phyloP scores from a whole-genome alignment of 805 yeast genomes.

The Phaffomyces antillensis region DNA sequence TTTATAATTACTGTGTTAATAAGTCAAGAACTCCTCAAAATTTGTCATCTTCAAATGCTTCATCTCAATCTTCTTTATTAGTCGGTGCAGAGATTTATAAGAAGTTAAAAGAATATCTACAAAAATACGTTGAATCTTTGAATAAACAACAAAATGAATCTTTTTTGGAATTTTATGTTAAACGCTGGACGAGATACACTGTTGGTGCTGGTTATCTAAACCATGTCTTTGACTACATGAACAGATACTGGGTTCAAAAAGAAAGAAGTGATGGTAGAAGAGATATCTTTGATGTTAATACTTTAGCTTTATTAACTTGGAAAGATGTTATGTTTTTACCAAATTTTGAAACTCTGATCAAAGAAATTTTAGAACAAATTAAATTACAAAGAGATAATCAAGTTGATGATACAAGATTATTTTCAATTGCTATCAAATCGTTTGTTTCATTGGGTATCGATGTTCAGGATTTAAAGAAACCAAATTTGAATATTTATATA shows the following conservation, averaged over 20 bases:
- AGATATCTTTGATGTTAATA: slow-evolving; percentile 85
- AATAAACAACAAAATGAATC: slow-evolving; percentile 51
- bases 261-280: slow-evolving; percentile 91
- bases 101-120: slow-evolving; percentile 61
- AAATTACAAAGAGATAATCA: slow-evolving; percentile 74
- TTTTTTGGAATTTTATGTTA: slow-evolving; percentile 75
- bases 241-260: slow-evolving; percentile 95
- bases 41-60: slow-evolving; percentile 16
- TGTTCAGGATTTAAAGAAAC: slow-evolving; percentile 78
- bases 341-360: slow-evolving; percentile 51
- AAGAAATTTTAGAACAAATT: slow-evolving; percentile 69
- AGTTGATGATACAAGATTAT: slow-evolving; percentile 55
- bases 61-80: slow-evolving; percentile 36
- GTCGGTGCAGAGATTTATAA: slow-evolving; percentile 88
- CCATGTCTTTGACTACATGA: slow-evolving; percentile 91
- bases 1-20: slow-evolving; percentile 87
- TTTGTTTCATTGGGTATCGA: slow-evolving; percentile 89
- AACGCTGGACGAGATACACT: slow-evolving; percentile 82
- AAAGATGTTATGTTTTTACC: slow-evolving; percentile 70
- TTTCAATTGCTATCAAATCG: slow-evolving; percentile 74
- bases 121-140: slow-evolving; percentile 46
- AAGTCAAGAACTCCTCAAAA: slow-evolving; percentile 50
- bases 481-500: slow-evolving; percentile 75
- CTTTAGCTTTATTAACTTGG: slow-evolving; percentile 86
- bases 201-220: slow-evolving; percentile 88